Evolutionary conservation across 768 basidiomycete species (phyloP).

Genomic region (Trametes maxima): DNA sequence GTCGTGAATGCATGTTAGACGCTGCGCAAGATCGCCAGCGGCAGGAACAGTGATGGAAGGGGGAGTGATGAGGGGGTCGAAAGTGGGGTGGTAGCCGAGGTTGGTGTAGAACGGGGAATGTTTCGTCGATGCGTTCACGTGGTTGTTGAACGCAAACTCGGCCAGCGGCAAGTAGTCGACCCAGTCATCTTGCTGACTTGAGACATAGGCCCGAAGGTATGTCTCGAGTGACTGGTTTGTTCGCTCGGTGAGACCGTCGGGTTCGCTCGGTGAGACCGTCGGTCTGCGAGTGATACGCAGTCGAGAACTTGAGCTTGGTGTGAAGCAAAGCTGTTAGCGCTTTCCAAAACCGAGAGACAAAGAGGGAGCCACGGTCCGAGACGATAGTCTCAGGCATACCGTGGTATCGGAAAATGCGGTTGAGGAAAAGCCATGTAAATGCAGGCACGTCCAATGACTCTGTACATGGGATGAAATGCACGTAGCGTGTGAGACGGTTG

Average conservation of each 20-base stretch:
- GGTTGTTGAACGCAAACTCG: constrained; percentile 47
- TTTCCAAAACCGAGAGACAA: constrained; percentile 18
- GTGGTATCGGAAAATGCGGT: constrained; percentile 21
- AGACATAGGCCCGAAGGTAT: constrained; percentile 40
- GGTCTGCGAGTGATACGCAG: constrained; percentile 48
- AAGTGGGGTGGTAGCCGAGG: constrained; percentile 22
- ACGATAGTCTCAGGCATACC: constrained; percentile 24
- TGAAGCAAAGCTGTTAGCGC: constrained; percentile 4
- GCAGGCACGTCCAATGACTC: constrained; percentile 17
- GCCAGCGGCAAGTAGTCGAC: constrained; percentile 41
- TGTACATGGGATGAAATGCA: constrained; percentile 18
- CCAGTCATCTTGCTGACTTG: constrained; percentile 48
- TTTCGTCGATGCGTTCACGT: constrained; percentile 35
- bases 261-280: too few species aligned
- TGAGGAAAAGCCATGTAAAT: constrained; percentile 20
- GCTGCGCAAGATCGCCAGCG: constrained; percentile 33
- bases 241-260: constrained; percentile 41
- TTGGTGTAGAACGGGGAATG: constrained; percentile 16
- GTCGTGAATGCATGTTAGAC: constrained; percentile 36
- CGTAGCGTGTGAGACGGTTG: constrained; percentile 16
- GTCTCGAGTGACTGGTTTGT: constrained; percentile 42
- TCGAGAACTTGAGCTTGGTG: constrained; percentile 32
- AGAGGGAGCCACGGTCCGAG: constrained; percentile 23
- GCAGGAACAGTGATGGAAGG: constrained; percentile 34
- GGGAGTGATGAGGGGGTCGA: constrained; percentile 35